Evolutionary conservation across 2,329 filamentous ascomycete species (phyloP).

Genomic region (Periconia digitata): DNA sequence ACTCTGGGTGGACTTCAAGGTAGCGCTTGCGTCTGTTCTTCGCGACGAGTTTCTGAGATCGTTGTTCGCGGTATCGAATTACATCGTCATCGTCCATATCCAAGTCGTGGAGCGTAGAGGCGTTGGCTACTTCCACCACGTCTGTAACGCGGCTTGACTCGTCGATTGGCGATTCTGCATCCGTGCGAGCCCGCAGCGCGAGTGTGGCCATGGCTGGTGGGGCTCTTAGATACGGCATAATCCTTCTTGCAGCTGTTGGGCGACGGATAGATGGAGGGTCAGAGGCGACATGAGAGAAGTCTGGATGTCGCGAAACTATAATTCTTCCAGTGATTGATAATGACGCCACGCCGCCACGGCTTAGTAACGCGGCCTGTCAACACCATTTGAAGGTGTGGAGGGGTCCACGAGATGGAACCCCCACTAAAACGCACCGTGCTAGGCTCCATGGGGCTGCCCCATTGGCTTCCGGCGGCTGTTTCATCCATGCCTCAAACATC

Average conservation of each 20-base stretch:
- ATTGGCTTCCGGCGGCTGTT: conserved; percentile 33
- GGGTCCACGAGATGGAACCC: not conserved
- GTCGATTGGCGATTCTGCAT: conserved; percentile 6
- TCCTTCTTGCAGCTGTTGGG: not conserved
- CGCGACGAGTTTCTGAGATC: conserved; percentile 51
- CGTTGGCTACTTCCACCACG: not conserved
- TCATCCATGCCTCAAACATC: conserved; percentile 35
- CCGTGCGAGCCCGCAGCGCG: conserved; percentile 21
- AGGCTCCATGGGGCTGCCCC: conserved; percentile 20
- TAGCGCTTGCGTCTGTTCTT: conserved; percentile 81
- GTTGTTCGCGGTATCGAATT: conserved; percentile 22
- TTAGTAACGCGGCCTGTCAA: not conserved
- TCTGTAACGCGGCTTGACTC: not conserved
- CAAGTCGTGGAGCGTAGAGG: conserved; percentile 11
- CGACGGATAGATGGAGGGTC: not conserved
- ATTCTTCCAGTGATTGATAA: no score
- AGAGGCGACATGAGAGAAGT: not conserved
- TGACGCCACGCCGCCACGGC: conserved; percentile 27
- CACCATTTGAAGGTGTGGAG: no score
- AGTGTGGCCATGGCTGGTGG: conserved; percentile 27
- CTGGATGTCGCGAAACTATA: no score
- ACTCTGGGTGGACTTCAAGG: conserved; percentile 70
- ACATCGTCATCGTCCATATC: conserved; percentile 17
- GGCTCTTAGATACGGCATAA: conserved; percentile 30
- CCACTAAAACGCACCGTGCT: conserved; percentile 13